These are phyloP conservation scores for Gnomoniopsis smithogilvyi DNA, from an alignment of 2,329 filamentous ascomycete genomes.

Conservation along the genomic window DNA sequence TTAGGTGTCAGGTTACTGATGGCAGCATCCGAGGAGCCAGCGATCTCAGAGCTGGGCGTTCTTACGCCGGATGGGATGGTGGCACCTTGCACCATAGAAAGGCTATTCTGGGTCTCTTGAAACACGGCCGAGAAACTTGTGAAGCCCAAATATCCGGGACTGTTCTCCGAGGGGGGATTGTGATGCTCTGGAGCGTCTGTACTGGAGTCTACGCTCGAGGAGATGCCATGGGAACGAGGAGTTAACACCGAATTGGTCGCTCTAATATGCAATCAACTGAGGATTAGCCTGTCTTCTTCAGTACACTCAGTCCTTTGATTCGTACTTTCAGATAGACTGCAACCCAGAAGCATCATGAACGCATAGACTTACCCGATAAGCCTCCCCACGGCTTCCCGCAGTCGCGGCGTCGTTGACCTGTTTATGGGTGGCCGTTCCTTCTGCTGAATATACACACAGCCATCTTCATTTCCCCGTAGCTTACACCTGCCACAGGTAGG, in stretches of 20 bases:
- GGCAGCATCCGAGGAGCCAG: not conserved
- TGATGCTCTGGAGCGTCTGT: slow-evolving; percentile 1
- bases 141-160: slow-evolving; percentile 41
- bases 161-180: slow-evolving; percentile 1
- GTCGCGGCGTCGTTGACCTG: slow-evolving; percentile 13
- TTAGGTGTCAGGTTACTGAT: slow-evolving; percentile 18
- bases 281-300: too few relatives aligned
- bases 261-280: not conserved
- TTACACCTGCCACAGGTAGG: slow-evolving; percentile 37
- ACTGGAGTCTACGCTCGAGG: not conserved
- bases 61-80: not conserved
- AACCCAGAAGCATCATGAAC: too few relatives aligned
- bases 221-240: not conserved
- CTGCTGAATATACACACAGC: slow-evolving; percentile 33
- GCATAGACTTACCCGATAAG: not conserved
- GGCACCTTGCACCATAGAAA: slow-evolving; percentile 30
- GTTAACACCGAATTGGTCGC: not conserved
- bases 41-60: not conserved
- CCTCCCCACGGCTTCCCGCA: not conserved
- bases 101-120: slow-evolving; percentile 37
- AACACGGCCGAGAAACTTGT: slow-evolving; percentile 41
- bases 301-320: too few relatives aligned
- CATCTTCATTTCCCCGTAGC: slow-evolving; percentile 29
- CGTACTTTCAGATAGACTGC: too few relatives aligned
- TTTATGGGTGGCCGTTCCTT: not conserved